Evolutionary conservation across 192 early-diverging fungal genomes (phyloP).

Genomic region (Linnemannia exigua): DNA sequence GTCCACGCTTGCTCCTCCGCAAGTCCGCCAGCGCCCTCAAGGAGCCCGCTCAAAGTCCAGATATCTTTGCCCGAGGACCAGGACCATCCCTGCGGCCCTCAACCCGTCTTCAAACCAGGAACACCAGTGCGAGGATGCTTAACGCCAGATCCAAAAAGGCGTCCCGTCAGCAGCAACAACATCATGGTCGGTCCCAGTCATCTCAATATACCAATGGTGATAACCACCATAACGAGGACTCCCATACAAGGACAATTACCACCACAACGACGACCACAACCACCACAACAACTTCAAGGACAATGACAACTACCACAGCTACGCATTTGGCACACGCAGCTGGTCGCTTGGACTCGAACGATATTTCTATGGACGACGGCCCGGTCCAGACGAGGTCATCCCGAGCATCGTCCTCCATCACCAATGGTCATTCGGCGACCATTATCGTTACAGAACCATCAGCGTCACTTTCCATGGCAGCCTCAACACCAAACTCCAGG

Average conservation of each 20-base stretch:
- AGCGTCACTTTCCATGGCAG: not conserved
- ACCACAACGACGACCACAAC: not conserved
- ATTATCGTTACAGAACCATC: conserved; percentile 12
- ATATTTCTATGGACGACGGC: conserved; percentile 20
- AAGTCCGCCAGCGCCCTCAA: conserved; percentile 56
- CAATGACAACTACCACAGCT: conserved; percentile 17
- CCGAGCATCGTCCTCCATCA: conserved; percentile 14
- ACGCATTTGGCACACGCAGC: not conserved
- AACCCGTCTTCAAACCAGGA: conserved; percentile 52
- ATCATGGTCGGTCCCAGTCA: conserved; percentile 21
- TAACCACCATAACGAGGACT: not conserved
- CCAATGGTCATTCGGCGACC: conserved; percentile 6
- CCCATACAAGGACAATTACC: conserved; percentile 14
- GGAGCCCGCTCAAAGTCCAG: conserved; percentile 54
- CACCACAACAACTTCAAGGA: conserved; percentile 1
- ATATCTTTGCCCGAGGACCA: conserved; percentile 56
- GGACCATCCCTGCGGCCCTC: conserved; percentile 49
- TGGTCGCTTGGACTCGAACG: not conserved
- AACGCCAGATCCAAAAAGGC: conserved; percentile 42
- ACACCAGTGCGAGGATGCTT: conserved; percentile 30
- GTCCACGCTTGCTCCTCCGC: conserved; percentile 53
- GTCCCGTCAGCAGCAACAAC: conserved; percentile 45
- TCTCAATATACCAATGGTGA: conserved; percentile 38
- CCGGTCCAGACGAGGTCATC: conserved; percentile 49
- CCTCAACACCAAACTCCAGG: conserved; percentile 8